Evolutionary conservation across 1,284 basidiomycete species (phyloP).

Genomic region (Pulveroboletus sp.): DNA sequence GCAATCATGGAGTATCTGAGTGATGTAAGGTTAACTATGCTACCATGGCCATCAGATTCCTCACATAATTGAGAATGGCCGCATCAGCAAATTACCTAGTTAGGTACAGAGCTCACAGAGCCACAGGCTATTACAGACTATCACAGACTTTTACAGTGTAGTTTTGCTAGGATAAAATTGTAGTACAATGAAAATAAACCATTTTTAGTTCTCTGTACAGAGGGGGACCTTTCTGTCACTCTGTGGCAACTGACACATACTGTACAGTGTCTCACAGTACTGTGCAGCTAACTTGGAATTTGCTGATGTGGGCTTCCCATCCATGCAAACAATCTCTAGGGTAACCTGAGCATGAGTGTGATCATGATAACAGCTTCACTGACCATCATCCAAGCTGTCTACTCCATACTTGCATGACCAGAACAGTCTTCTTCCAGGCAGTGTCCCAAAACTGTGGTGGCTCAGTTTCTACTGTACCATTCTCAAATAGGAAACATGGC

Average conservation of each 20-base stretch:
- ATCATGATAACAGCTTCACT: not conserved
- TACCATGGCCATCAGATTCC: not conserved
- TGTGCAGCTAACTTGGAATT: no score
- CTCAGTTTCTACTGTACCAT: not conserved
- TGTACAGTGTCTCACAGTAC: no score
- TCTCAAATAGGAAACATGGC: not conserved
- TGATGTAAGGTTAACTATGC: not conserved
- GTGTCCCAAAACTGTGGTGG: constrained; percentile 38
- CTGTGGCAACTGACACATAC: no score
- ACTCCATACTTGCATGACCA: constrained; percentile 25
- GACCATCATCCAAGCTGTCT: constrained; percentile 41
- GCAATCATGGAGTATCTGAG: constrained; percentile 24
- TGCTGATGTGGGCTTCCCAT: constrained; percentile 26
- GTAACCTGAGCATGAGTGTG: not conserved
- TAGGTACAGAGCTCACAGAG: no score
- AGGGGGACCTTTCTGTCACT: no score
- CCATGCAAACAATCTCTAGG: constrained; percentile 26
- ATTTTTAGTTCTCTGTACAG: no score
- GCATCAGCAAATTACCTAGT: no score
- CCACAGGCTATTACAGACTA: no score
- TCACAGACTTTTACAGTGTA: no score
- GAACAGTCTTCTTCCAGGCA: constrained; percentile 28
- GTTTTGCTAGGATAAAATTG: no score
- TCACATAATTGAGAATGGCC: constrained; percentile 31
- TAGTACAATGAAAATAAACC: no score